Evolutionary conservation across 2,329 filamentous ascomycete species (phyloP).

Genomic region (Epichloe coenophiala): DNA sequence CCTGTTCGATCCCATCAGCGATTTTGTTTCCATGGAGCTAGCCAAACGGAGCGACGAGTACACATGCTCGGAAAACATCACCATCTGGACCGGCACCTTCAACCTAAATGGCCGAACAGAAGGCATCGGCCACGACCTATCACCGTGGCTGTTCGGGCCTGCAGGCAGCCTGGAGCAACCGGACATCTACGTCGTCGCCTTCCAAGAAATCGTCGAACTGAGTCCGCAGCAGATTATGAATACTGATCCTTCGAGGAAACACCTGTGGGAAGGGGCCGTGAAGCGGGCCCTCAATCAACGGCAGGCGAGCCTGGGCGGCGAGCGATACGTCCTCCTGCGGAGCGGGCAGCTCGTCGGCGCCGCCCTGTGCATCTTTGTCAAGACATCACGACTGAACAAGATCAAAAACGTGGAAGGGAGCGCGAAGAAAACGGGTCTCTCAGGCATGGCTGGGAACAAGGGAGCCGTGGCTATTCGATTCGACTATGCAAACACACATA

Average conservation of each 20-base stretch:
- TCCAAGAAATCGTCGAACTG: slow-evolving; percentile 96
- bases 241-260: slow-evolving; percentile 75
- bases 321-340: slow-evolving; percentile 77
- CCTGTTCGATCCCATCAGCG: slow-evolving; percentile 87
- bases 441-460: slow-evolving; percentile 95
- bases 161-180: slow-evolving; percentile 48
- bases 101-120: slow-evolving; percentile 83
- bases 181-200: slow-evolving; percentile 79
- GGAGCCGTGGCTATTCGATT: slow-evolving; percentile 93
- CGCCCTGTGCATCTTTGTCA: slow-evolving; percentile 83
- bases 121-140: slow-evolving; percentile 66
- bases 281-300: slow-evolving; percentile 62
- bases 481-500: slow-evolving; percentile 81
- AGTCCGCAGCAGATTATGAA: slow-evolving; percentile 99
- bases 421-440: slow-evolving; percentile 88
- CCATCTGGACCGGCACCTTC: slow-evolving; percentile 80
- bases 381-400: slow-evolving; percentile 56
- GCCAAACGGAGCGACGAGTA: slow-evolving; percentile 55
- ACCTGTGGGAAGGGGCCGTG: slow-evolving; percentile 76
- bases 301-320: slow-evolving; percentile 48
- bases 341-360: slow-evolving; percentile 92
- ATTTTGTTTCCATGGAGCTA: slow-evolving; percentile 71
- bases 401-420: slow-evolving; percentile 97
- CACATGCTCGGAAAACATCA: slow-evolving; percentile 59
- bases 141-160: slow-evolving; percentile 69